Evolutionary conservation across 306 rosid species (phyloP), one percentile per base, ranked within the genome.

Genomic region (Vachellia collinsii): DNA sequence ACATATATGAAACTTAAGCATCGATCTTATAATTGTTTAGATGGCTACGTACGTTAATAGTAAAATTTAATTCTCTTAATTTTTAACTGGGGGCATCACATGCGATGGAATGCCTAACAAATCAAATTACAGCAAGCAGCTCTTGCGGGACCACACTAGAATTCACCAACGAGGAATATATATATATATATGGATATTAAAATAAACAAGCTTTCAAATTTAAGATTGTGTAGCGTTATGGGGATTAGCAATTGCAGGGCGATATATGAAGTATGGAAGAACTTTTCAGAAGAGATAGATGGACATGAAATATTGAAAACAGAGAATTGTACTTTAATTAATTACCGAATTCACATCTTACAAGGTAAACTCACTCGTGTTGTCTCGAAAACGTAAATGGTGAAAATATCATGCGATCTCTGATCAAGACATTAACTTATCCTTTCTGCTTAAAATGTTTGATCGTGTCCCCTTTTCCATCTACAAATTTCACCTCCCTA

Each of bases 361-460:
- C 53, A 42, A 69, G 7, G 73, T 42, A 70, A 47, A 48, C 64
- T 72, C 59, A 25, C 75, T 70, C 75, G 75, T 70, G 75, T 54
- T 70, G 75, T 46, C 75, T 70, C 50, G 75, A 29, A 70, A 46
- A 6, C 19, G 48, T 70, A 22, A 70, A 44, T 12, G 12, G 39
- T 5, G 74, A 70, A 70, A 70, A 50, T 4, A 20, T 46, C 74
- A 43, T 43, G 74, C 54, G 74, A 69, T 69, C 72, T 67, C n/a
- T 42, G 54, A 29, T 43, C 54, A 42, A 42, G 72, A 68, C 51
- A 70, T 43, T 29, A 29, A 70, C 50, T 43, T 70, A 5, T n/a
- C 53, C 54, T 70, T 43, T 5, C 36, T 22, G 41, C 59, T 70
- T 44, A 23, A 44, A 70, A 43, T 44, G 56, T 70, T 70, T 70